Percentiles rank a stretch among this genome's conserved stretches.
These are phyloP conservation scores for Cenchrus purpureus DNA, from an alignment of 176 grass and related monocot species.

Conservation along the genomic window DNA sequence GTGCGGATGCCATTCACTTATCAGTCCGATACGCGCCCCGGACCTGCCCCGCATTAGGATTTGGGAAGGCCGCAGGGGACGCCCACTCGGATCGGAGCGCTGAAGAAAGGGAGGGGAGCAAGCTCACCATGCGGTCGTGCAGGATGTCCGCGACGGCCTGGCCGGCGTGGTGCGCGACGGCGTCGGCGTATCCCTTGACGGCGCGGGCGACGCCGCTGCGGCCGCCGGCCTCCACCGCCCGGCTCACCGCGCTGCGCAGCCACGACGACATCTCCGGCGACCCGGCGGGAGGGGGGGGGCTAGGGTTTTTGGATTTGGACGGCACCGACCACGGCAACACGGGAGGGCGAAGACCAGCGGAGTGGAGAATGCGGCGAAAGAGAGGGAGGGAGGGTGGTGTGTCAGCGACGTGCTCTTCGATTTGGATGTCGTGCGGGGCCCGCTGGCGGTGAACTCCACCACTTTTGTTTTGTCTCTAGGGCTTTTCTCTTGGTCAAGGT, in stretches of 20 bases:
- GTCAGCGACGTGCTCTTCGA: constrained; percentile 38
- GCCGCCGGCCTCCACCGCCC: constrained; percentile 82
- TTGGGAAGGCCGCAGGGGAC: not conserved
- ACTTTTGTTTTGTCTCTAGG: not conserved
- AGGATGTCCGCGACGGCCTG: constrained; percentile 90
- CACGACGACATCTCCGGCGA: constrained; percentile 72
- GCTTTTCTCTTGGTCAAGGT: not conserved
- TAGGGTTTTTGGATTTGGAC: constrained; percentile 31
- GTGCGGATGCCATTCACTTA: not conserved
- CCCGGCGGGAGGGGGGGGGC: constrained; percentile 7
- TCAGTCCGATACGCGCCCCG: not conserved
- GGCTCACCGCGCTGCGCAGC: constrained; percentile 82
- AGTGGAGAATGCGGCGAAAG: constrained; percentile 20
- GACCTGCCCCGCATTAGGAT: constrained; percentile 12
- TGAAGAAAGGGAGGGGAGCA: not conserved
- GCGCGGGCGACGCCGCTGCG: constrained; percentile 81
- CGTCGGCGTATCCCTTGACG: constrained; percentile 86
- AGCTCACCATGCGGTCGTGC: constrained; percentile 77
- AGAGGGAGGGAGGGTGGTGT: not conserved
- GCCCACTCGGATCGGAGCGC: not conserved
- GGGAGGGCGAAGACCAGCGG: constrained; percentile 24
- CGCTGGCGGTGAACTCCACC: not conserved
- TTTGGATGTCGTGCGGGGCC: constrained; percentile 27
- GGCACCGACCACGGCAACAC: constrained; percentile 43
- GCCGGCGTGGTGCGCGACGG: constrained; percentile 92